phyloP scores from a whole-genome alignment of 2,329 filamentous ascomycete genomes.

The Apiospora hydei region DNA sequence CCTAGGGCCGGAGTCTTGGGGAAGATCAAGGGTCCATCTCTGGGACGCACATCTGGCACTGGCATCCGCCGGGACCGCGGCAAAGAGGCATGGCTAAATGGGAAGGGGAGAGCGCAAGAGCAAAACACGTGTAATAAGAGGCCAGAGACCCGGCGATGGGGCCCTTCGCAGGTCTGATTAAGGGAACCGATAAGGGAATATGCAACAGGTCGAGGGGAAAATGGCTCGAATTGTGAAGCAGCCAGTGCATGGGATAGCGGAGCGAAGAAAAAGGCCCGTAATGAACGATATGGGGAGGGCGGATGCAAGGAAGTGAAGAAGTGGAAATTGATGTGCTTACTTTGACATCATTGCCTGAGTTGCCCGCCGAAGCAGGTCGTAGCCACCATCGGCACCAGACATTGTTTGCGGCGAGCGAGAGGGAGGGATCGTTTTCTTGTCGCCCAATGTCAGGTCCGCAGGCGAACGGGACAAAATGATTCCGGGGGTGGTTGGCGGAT shows the following conservation, averaged over 20 bases:
- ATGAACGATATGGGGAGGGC: constrained; percentile 22
- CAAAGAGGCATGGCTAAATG: constrained; percentile 27
- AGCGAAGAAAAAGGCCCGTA: constrained; percentile 23
- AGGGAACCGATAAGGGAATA: not conserved
- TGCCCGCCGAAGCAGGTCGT: constrained; percentile 65
- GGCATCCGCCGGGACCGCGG: constrained; percentile 24
- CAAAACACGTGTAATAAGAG: constrained; percentile 16
- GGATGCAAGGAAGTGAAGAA: constrained; percentile 34
- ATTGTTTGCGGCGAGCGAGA: constrained; percentile 42
- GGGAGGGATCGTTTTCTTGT: constrained; percentile 16
- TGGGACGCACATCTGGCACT: constrained; percentile 19
- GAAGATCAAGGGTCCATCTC: constrained; percentile 25
- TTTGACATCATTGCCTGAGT: constrained; percentile 70
- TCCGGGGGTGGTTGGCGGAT: not conserved
- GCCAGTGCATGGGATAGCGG: constrained; percentile 19
- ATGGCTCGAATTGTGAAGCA: constrained; percentile 22
- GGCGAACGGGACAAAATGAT: not conserved
- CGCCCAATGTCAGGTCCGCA: constrained; percentile 17
- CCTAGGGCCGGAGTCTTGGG: constrained; percentile 31
- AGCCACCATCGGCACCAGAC: constrained; percentile 61
- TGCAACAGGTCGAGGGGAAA: not conserved
- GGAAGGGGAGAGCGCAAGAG: constrained; percentile 20
- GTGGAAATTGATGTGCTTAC: constrained; percentile 49
- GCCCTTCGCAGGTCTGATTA: not conserved
- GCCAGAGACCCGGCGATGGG: not conserved